Base-by-base conservation (phyloP, 75 land plant genomes). In the Ceratopteris richardii region DNA sequence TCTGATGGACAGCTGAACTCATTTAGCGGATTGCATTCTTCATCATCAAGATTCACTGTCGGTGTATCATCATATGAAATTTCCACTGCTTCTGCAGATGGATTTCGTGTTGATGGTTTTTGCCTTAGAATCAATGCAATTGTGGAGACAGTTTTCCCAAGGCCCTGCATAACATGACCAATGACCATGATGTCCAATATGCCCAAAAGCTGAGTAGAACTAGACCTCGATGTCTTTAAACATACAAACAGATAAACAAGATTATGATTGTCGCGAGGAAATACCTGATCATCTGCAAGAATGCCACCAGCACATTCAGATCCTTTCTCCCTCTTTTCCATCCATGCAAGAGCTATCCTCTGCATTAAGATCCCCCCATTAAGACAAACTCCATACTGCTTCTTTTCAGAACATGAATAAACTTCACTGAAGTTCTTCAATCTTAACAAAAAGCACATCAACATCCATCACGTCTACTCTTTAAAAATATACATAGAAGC, bases 261-360 rank as follows among this genome's bases (percentile, higher is more conserved):
- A n/a, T n/a, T n/a, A n/a, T n/a, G n/a, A n/a, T n/a, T n/a, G n/a
- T n/a, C n/a, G 3, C 12, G 23, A 16, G n/a, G 3, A 54, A 54
- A 52, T 4, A 94, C 98, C 98, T 95, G 99, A 72, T 95, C 99
- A 82, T 95, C 99, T 56, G 96, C 99, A 36, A 95, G 77, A 61
- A 94, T 83, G 40, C 96, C 98, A 42, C 98, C 98, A 60, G 81
- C 59, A 58, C 96, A 90, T 40, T 71, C 73, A 33, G 60, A 10
- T 56, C 79, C 64, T 20, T 70, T 74, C 63, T 94, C 98, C 70
- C 85, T 78, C 31, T 81, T 81, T 58, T 77, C 72, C 96, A 88
- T 89, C 98, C 98, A 94, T n/a, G 79, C 63, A 60, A 94, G 71
- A 50, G 98, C 96, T 61, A 88, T 94, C 71, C 74, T 89, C 98